Percentiles rank a stretch among this genome's conserved stretches.
These are phyloP conservation scores for Saccharomycopsis fodiens DNA, from an alignment of 805 yeast species.

Conservation along the genomic window DNA sequence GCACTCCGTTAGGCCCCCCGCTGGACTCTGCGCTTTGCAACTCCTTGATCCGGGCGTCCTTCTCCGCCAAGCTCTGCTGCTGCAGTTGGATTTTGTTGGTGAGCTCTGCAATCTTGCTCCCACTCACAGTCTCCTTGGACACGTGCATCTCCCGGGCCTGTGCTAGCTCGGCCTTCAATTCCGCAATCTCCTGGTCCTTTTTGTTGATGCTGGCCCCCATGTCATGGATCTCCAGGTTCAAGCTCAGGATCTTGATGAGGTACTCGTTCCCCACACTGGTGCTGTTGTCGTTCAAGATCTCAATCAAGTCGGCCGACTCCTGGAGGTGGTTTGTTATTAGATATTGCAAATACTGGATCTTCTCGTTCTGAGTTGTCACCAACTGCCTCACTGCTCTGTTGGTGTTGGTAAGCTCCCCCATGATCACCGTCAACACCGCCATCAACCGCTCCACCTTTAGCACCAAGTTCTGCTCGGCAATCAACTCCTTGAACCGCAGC, in stretches of 20 bases:
- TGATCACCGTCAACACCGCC: not conserved
- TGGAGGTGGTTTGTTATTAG: constrained; percentile 5
- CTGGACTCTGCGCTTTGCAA: constrained; percentile 2
- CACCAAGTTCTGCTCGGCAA: constrained; percentile 3
- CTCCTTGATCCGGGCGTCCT: constrained; percentile 5
- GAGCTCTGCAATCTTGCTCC: constrained; percentile 2
- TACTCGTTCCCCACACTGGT: not conserved
- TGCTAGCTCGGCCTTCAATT: not conserved
- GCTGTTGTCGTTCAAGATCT: not conserved
- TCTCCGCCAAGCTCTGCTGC: constrained; percentile 1
- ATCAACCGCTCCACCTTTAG: constrained; percentile 4
- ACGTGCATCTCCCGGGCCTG: not conserved
- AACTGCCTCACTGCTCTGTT: not conserved
- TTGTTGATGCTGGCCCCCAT: not conserved
- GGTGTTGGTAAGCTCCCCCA: not conserved
- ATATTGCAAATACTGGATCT: constrained; percentile 8
- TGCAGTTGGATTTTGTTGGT: constrained; percentile 1
- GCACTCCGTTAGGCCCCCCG: not conserved
- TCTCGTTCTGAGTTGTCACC: constrained; percentile 3
- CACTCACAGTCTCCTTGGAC: constrained; percentile 1
- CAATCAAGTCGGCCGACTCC: not conserved
- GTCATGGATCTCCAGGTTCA: constrained; percentile 2
- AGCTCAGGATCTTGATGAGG: constrained; percentile 4
- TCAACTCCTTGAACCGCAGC: not conserved
- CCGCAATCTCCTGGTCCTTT: constrained; percentile 7